Conservation (phyloP, 495 filamentous ascomycete species). For the Ramalina intermedia region DNA sequence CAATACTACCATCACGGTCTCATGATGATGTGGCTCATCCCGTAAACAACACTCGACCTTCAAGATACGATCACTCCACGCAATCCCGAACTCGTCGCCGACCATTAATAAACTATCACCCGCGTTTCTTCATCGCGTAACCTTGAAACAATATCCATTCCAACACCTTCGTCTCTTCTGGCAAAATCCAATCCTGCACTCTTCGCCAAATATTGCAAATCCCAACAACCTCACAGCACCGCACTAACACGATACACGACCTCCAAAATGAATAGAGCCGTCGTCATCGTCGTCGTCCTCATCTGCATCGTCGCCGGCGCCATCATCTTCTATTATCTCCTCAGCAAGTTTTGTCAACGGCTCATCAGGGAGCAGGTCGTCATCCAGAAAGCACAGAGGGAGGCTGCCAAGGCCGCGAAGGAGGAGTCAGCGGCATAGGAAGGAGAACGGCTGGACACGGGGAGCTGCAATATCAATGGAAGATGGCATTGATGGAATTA, state of each 20-base stretch:
- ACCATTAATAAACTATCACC: neutral
- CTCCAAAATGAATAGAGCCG: conserved; percentile 6
- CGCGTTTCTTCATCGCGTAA: neutral
- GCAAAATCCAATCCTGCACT: neutral
- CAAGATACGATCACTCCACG: neutral
- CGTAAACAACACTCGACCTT: too few relatives aligned
- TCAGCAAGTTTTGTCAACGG: neutral
- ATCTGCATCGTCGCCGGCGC: neutral
- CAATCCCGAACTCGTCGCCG: neutral
- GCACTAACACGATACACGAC: neutral
- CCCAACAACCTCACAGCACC: neutral
- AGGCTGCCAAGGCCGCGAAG: too few relatives aligned
- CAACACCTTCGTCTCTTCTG: neutral
- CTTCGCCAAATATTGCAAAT: neutral
- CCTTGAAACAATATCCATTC: neutral
- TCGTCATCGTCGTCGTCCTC: neutral
- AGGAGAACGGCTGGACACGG: too few relatives aligned
- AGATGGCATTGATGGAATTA: too few relatives aligned
- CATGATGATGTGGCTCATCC: neutral
- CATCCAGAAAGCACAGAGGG: neutral
- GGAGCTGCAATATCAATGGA: too few relatives aligned
- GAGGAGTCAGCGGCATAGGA: too few relatives aligned
- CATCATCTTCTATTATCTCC: conserved; percentile 1
- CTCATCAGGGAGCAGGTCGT: neutral
- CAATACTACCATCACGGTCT: conserved; percentile 18